Percentiles rank a stretch among this genome's conserved stretches.
phyloP scores from a whole-genome alignment of 2,329 filamentous ascomycete genomes.

The Colletotrichum sp. region DNA sequence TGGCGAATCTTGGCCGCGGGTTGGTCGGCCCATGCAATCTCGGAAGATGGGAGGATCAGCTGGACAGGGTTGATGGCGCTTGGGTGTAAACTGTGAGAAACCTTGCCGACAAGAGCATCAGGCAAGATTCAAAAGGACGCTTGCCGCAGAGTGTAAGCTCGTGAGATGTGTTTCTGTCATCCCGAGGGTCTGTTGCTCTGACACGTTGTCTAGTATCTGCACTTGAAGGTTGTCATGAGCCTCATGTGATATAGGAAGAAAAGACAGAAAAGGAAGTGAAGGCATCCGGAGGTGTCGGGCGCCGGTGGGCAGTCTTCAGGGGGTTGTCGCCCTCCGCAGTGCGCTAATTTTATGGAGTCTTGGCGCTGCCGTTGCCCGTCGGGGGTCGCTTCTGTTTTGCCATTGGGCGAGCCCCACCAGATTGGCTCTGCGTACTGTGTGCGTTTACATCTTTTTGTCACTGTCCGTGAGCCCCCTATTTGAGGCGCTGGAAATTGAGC shows the following conservation, averaged over 20 bases:
- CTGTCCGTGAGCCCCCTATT: not conserved
- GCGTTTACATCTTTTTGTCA: rapidly evolving
- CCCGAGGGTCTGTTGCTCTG: not conserved
- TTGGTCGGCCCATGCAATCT: not conserved
- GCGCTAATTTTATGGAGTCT: constrained; percentile 17
- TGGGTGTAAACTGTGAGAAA: not conserved
- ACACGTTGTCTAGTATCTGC: not conserved
- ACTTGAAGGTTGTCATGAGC: not conserved
- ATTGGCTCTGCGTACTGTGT: not conserved
- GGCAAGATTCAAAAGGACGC: rapidly evolving
- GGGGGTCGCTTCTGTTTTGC: not conserved
- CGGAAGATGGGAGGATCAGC: constrained; percentile 1
- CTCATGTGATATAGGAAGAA: not conserved
- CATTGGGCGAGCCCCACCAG: not conserved
- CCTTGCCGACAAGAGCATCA: not conserved
- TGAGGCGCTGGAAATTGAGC: constrained; percentile 12
- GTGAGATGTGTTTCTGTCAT: not conserved
- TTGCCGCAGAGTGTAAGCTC: not conserved
- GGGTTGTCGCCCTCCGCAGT: not conserved
- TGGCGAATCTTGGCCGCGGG: not conserved
- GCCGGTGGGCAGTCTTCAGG: not conserved
- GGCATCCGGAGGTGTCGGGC: not conserved
- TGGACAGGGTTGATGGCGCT: not conserved
- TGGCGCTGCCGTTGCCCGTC: not conserved
- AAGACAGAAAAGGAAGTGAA: not conserved